Percentiles rank a stretch among this genome's conserved stretches.
phyloP scores from a whole-genome alignment of 495 filamentous ascomycete species.

The Talaromyces liani region DNA sequence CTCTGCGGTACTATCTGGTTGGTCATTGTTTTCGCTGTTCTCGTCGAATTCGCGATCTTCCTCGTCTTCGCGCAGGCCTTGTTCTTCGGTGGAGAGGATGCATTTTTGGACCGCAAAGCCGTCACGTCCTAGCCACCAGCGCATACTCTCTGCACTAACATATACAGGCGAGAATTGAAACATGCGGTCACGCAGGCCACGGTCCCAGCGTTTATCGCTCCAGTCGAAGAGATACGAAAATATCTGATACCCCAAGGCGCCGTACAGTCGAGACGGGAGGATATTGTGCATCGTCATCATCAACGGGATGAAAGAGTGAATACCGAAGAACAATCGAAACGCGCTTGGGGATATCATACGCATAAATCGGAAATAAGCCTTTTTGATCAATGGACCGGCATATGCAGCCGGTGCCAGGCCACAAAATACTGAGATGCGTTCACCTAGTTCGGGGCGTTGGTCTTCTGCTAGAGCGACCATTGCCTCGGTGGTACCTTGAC shows the following conservation, averaged over 20 bases:
- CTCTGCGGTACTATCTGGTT: conserved; percentile 9
- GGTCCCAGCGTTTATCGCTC: conserved; percentile 83
- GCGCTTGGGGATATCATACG: conserved; percentile 62
- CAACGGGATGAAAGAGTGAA: conserved; percentile 90
- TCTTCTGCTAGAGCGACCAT: conserved; percentile 88
- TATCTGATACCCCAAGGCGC: conserved; percentile 80
- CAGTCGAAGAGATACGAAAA: conserved; percentile 89
- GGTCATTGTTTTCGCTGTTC: conserved; percentile 10
- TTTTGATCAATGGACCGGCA: conserved; percentile 77
- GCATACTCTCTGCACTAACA: conserved; percentile 83
- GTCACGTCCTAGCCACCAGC: conserved; percentile 91
- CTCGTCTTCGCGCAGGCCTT: conserved; percentile 54
- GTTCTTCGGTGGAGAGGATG: conserved; percentile 72
- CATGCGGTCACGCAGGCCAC: conserved; percentile 68
- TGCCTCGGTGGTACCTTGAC: conserved; percentile 86
- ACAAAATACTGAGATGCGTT: conserved; percentile 84
- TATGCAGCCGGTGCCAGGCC: conserved; percentile 89
- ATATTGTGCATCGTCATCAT: conserved; percentile 79
- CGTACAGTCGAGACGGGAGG: conserved; percentile 63
- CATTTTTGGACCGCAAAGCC: conserved; percentile 90
- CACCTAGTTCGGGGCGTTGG: conserved; percentile 81
- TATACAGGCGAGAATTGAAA: conserved; percentile 92
- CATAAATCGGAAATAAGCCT: conserved; percentile 93
- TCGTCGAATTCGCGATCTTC: conserved; percentile 39
- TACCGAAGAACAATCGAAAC: conserved; percentile 82